Evolutionary conservation across 805 yeast genomes (phyloP).

Genomic region (Grigorovia transvaalensis): DNA sequence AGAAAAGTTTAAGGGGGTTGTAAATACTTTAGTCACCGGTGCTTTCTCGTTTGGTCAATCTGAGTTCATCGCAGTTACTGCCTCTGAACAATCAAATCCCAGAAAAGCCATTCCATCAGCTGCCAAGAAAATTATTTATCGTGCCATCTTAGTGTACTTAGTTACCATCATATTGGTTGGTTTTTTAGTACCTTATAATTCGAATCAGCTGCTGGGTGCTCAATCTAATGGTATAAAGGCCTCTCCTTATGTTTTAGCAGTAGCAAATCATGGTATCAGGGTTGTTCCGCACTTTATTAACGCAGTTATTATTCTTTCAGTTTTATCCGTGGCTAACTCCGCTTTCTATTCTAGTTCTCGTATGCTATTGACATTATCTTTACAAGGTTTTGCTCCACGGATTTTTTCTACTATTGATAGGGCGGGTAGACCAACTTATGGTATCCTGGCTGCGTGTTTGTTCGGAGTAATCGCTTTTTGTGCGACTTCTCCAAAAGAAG

Average conservation of each 20-base stretch:
- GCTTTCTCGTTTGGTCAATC: constrained; percentile 56
- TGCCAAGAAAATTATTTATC: constrained; percentile 45
- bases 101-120: constrained; percentile 47
- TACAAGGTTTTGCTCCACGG: constrained; percentile 59
- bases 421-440: constrained; percentile 51
- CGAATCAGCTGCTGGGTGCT: constrained; percentile 35
- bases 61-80: constrained; percentile 49
- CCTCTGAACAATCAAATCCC: constrained; percentile 48
- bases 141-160: constrained; percentile 42
- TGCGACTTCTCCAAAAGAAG: constrained; percentile 52
- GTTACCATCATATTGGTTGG: constrained; percentile 40
- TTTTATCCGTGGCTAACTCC: constrained; percentile 67
- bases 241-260: constrained; percentile 63
- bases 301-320: constrained; percentile 61
- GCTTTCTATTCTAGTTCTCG: constrained; percentile 64
- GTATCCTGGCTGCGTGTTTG: constrained; percentile 40
- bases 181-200: constrained; percentile 43
- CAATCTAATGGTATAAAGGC: constrained; percentile 38
- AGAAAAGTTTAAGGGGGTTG: constrained; percentile 46
- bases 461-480: constrained; percentile 57
- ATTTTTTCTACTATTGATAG: constrained; percentile 45
- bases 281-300: constrained; percentile 66
- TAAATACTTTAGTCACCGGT: constrained; percentile 42
- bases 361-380: constrained; percentile 59
- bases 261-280: constrained; percentile 46